Evolutionary conservation across 129 eudicot species (phyloP), one percentile per base, ranked within the genome.

Genomic region (Logfia minima): DNA sequence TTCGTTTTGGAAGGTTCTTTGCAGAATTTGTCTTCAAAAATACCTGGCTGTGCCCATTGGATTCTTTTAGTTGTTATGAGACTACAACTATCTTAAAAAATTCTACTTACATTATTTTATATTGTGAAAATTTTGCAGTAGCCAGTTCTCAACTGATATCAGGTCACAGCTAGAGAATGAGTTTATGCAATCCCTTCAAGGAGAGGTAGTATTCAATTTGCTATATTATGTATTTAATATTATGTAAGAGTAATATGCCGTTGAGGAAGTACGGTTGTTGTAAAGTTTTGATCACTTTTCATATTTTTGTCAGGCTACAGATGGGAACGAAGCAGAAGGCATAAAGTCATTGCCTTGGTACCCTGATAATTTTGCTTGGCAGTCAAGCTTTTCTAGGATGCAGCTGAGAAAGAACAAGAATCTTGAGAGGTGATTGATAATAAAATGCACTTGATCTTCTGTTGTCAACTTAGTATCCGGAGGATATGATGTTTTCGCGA

Each of bases 311-410:
- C 80, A 94, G 99, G 96, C 45, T 62, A 56, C 81, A 31, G 93
- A 84, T 75, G 93, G 89, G 77, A 83, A 34, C 17, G 94, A 89
- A 71, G 86, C 85, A 43, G 92, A 83, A 70, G 90, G 93, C 72
- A 83, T 94, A 68, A 87, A 79, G 79, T 90, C 97, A 70, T 78
- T 94, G 84, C 92, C 94, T 72, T 94, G 99, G 99, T 94, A 91
- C 82, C 99, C 99, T 23, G 90, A 84, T 66, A 91, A 94, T 84
- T 87, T 91, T 68, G 99, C 99, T 8, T 94, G 99, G 99, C 97
- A 91, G 81, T 91, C 99, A 35, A 86, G 88, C 82, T 94, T 86
- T 88, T 94, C 99, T n/a, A 77, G 99, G 52, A 94, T 87, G 84
- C 97, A 94, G 85, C 82, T 94, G 75, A 83, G 99, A 79, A 91